These are phyloP conservation scores for Fragilaria crotonensis DNA, from an alignment of 108 stramenopile species.

Conservation along the genomic window DNA sequence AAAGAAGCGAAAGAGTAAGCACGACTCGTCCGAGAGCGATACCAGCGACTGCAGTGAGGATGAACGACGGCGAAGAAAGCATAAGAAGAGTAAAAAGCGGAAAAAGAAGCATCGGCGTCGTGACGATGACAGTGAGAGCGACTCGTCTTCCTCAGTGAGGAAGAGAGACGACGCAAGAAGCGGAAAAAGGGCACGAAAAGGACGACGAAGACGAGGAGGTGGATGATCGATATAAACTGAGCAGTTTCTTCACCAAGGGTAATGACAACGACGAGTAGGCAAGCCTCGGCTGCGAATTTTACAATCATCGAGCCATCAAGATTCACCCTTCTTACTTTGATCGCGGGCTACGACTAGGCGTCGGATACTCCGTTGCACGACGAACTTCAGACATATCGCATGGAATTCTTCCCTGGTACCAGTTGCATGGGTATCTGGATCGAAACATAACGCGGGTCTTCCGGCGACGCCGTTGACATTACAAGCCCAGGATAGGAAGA, in stretches of 20 bases:
- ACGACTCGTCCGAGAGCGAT: constrained; percentile 3
- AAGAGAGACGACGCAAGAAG: constrained; percentile 1
- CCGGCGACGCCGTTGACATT: too few relatives aligned
- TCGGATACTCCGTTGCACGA: too few relatives aligned
- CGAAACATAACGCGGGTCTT: too few relatives aligned
- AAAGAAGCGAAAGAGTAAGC: constrained; percentile 28
- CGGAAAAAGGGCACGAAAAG: neutral
- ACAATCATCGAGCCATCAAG: too few relatives aligned
- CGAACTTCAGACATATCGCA: too few relatives aligned
- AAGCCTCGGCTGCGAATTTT: too few relatives aligned
- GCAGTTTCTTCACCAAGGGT: constrained; percentile 58
- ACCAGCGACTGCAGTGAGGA: constrained; percentile 16
- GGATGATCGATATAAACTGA: constrained; percentile 60
- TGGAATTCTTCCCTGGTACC: too few relatives aligned
- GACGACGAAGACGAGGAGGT: constrained; percentile 2
- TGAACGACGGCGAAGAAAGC: constrained; percentile 34
- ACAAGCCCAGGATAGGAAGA: too few relatives aligned
- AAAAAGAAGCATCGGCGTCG: constrained; percentile 22
- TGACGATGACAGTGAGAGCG: constrained; percentile 13
- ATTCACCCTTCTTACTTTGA: too few relatives aligned
- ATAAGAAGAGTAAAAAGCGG: constrained; percentile 29
- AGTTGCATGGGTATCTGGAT: too few relatives aligned
- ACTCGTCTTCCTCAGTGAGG: neutral
- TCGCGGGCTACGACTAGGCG: too few relatives aligned
- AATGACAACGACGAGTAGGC: constrained; percentile 27